phyloP scores from a whole-genome alignment of 169 alveolate genomes.

The Neospora caninum region DNA sequence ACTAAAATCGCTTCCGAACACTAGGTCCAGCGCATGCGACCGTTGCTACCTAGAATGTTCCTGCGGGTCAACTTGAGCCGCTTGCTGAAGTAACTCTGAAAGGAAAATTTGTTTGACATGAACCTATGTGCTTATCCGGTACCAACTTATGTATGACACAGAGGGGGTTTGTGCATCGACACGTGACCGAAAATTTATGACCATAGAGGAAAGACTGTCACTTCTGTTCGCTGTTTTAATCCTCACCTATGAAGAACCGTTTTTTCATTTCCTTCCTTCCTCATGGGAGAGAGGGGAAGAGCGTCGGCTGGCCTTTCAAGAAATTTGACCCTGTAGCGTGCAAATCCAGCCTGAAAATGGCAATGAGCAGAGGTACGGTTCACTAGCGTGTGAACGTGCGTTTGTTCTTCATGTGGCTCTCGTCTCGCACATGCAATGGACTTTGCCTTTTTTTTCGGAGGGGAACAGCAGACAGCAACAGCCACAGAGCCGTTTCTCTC shows the following conservation, averaged over 20 bases:
- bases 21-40: no score
- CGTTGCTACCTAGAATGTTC: no score
- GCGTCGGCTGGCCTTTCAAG: slow-evolving; percentile 49
- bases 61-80: no score
- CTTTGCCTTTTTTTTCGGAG: no score
- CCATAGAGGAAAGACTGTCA: background rate
- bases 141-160: background rate
- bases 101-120: background rate
- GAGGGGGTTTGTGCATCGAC: background rate
- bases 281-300: background rate
- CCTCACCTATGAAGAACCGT: background rate
- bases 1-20: no score
- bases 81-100: background rate
- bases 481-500: background rate
- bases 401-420: background rate
- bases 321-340: slow-evolving; percentile 54
- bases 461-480: background rate
- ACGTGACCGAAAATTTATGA: background rate
- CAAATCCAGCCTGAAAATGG: slow-evolving; percentile 64
- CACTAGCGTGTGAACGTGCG: background rate
- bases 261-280: background rate
- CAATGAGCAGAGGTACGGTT: slow-evolving; percentile 61
- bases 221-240: no score
- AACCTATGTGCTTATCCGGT: background rate
- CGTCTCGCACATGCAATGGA: background rate